Percentiles rank a stretch among this genome's conserved stretches.
These are phyloP conservation scores for Plectranthus barbatus DNA, from an alignment of 257 asterid genomes.

Conservation along the genomic window DNA sequence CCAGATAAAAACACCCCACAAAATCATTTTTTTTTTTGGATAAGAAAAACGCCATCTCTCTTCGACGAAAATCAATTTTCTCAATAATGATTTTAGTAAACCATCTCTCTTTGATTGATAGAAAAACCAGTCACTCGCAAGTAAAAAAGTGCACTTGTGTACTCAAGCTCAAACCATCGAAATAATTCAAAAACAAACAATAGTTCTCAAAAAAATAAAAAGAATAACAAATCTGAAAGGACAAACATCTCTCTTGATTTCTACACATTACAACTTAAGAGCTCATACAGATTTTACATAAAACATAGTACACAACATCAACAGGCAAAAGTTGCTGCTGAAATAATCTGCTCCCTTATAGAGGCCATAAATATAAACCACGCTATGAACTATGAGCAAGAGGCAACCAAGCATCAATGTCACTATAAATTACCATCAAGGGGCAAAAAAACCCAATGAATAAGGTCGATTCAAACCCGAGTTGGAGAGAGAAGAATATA, in stretches of 20 bases:
- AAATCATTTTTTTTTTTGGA: too few species aligned
- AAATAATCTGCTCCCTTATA: background rate
- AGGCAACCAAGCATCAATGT: constrained; percentile 2
- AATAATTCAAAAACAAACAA: too few species aligned
- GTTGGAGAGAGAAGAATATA: constrained; percentile 15
- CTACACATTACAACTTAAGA: background rate
- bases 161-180: too few species aligned
- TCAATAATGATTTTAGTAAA: too few species aligned
- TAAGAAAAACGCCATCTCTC: too few species aligned
- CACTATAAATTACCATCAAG: constrained; percentile 37
- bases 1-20: too few species aligned
- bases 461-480: constrained; percentile 21
- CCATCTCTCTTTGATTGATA: too few species aligned
- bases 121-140: too few species aligned
- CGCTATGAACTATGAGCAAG: background rate
- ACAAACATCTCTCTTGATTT: background rate
- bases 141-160: too few species aligned
- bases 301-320: background rate
- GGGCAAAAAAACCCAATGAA: constrained; percentile 8
- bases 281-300: background rate
- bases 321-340: background rate
- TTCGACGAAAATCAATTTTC: too few species aligned
- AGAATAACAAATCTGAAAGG: background rate
- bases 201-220: background rate
- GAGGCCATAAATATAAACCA: background rate